A percentile compares a stretch with the other conserved stretches of the same genome.
Evolutionary conservation across 768 basidiomycete species (phyloP).

Genomic region (Trichaptum fuscoviolaceum): DNA sequence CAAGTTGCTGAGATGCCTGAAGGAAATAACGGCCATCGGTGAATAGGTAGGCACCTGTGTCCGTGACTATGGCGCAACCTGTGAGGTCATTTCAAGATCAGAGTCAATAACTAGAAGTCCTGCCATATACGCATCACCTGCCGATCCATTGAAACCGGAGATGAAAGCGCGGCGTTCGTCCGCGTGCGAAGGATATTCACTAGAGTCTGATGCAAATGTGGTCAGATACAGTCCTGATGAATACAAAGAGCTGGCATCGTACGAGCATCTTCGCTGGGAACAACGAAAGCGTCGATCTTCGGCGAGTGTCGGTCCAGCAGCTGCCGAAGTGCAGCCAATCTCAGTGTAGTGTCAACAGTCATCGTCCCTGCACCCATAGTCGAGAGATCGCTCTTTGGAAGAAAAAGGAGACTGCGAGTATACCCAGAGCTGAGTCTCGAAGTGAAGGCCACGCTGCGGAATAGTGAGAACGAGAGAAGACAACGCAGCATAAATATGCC

Average conservation of each 20-base stretch:
- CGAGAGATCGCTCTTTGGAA: constrained; percentile 4
- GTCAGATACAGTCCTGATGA: constrained; percentile 1
- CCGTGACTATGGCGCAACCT: constrained; percentile 77
- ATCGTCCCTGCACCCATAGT: constrained; percentile 34
- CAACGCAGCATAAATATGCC: neutral
- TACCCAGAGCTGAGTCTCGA: neutral
- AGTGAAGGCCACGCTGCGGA: neutral
- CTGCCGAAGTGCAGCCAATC: constrained; percentile 59
- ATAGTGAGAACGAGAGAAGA: neutral
- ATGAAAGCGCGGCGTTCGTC: constrained; percentile 85
- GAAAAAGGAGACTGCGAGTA: too few species aligned
- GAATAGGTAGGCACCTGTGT: constrained; percentile 71
- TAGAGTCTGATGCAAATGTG: constrained; percentile 53
- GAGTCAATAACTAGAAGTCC: neutral
- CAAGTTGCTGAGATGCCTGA: constrained; percentile 88
- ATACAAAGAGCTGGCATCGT: constrained; percentile 21
- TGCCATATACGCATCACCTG: constrained; percentile 45
- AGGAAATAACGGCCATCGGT: constrained; percentile 96
- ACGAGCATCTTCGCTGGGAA: constrained; percentile 94
- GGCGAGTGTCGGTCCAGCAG: constrained; percentile 56
- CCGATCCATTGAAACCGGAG: constrained; percentile 91
- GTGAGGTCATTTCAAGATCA: constrained; percentile 8
- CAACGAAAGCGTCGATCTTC: constrained; percentile 67
- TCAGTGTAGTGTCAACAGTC: constrained; percentile 56
- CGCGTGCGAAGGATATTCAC: constrained; percentile 83